Conservation (phyloP, 2,329 filamentous ascomycete genomes). For the Lasiodiplodia sp. region DNA sequence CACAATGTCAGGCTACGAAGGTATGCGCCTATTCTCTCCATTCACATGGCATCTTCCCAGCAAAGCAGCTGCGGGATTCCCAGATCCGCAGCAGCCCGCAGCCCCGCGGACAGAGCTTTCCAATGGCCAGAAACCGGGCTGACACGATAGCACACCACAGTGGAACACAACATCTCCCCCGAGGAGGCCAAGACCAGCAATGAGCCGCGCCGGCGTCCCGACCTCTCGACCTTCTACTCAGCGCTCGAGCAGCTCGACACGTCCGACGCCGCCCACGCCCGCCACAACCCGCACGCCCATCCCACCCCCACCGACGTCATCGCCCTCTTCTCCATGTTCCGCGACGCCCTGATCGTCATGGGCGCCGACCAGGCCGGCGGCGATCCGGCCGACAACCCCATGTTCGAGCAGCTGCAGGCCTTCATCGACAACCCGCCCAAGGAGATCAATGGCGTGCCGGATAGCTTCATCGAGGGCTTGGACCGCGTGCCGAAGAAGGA, state of each 20-base stretch:
- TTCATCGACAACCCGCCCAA: conserved; percentile 66
- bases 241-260: conserved; percentile 66
- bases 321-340: conserved; percentile 65
- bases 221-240: conserved; percentile 70
- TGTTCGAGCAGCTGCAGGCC: conserved; percentile 63
- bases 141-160: conserved; percentile 39
- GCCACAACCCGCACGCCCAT: conserved; percentile 63
- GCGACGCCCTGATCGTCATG: conserved; percentile 68
- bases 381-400: not conserved
- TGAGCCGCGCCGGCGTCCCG: conserved; percentile 60
- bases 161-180: conserved; percentile 57
- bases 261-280: conserved; percentile 57
- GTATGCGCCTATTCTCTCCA: conserved; percentile 35
- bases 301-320: conserved; percentile 68
- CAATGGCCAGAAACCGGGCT: not conserved
- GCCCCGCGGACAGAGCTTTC: not conserved
- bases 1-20: conserved; percentile 78
- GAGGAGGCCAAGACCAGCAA: conserved; percentile 41
- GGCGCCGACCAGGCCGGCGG: conserved; percentile 46
- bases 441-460: conserved; percentile 67
- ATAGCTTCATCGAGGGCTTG: conserved; percentile 67
- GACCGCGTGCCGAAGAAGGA: conserved; percentile 65
- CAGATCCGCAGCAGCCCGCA: not conserved
- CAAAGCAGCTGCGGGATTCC: not conserved
- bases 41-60: not conserved